Base-by-base conservation (phyloP, 352 stramenopile species). In the Phytopythium sindhum region DNA sequence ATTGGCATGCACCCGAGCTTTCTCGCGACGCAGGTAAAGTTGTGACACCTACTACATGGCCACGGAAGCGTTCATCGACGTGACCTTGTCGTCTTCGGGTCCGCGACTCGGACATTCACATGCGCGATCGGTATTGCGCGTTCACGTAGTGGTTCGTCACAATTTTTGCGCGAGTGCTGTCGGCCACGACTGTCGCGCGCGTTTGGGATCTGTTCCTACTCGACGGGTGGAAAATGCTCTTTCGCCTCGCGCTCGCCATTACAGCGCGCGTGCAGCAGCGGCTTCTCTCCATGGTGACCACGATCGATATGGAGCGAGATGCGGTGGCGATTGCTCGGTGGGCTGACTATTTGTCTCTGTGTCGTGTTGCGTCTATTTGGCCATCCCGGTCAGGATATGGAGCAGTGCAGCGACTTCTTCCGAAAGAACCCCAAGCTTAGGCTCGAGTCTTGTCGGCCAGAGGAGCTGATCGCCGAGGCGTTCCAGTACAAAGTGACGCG, bases 1-100 rank as follows among this genome's bases (percentile, higher is more conserved):
- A 95, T 95, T 69, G 84, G 85, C 31, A 84, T 95, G 81, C 86
- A 95, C 57, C 77, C 83, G 19, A 93, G 80, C 66, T 84, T 93
- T 29, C 67, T 95, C 28, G 80, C 76, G 26, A 93, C 84, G 0
- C 84, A 92, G 81, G 86, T 93, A 65, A 31, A 21, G 45, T 21
- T 51, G n/a, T 8, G 42, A 35, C 2, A 23, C 15, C 9, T 15
- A 10, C 26, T 53, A 3, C 24, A 1, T 58, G 61, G 26, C 33
- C 61, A 63, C 15, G 24, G 2, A 17, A 7, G 28, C 45, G 41
- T 56, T 64, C 8, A 15, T 23, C 15, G 21, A 35, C 37, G 15
- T 39, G 37, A 26, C 5, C 4, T 53, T 5, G 17, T 31, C 3
- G 1, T 44, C 26, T 31, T 24, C 11, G 10, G 7, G 24, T 21